These are phyloP conservation scores for Tephrocybe sp. DNA, from an alignment of 768 basidiomycete species.

Conservation along the genomic window DNA sequence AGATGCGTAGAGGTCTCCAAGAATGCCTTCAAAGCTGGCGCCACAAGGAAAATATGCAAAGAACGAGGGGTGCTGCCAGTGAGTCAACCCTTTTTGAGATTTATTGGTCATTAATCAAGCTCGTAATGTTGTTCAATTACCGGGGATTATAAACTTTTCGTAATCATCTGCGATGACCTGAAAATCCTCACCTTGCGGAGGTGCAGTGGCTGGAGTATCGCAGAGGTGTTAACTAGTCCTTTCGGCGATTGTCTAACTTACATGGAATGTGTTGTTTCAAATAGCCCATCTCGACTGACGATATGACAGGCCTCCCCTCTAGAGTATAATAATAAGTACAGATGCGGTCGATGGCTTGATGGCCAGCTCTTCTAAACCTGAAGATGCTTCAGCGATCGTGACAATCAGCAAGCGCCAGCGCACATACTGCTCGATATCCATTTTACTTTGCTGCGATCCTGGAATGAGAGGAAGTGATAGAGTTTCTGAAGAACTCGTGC, in stretches of 20 bases:
- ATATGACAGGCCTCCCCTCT: constrained; percentile 60
- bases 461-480: too few relatives aligned
- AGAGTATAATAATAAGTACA: constrained; percentile 84
- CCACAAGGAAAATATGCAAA: constrained; percentile 86
- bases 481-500: too few relatives aligned
- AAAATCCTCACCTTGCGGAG: constrained; percentile 73
- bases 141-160: constrained; percentile 82
- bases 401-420: too few relatives aligned
- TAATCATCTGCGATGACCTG: constrained; percentile 73
- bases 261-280: constrained; percentile 66
- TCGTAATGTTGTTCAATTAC: constrained; percentile 27
- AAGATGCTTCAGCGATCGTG: background rate
- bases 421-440: too few relatives aligned
- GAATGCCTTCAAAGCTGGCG: constrained; percentile 75
- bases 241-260: constrained; percentile 22
- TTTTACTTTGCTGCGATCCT: too few relatives aligned
- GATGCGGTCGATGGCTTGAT: constrained; percentile 85
- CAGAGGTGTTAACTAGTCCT: background rate
- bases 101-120: background rate
- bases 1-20: constrained; percentile 80
- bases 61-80: constrained; percentile 92
- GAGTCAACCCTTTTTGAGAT: constrained; percentile 58
- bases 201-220: constrained; percentile 44
- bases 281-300: constrained; percentile 85
- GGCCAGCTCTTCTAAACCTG: constrained; percentile 80